Conservation (phyloP, 2,329 filamentous ascomycete genomes). For the Allantophomopsis lycopodina region DNA sequence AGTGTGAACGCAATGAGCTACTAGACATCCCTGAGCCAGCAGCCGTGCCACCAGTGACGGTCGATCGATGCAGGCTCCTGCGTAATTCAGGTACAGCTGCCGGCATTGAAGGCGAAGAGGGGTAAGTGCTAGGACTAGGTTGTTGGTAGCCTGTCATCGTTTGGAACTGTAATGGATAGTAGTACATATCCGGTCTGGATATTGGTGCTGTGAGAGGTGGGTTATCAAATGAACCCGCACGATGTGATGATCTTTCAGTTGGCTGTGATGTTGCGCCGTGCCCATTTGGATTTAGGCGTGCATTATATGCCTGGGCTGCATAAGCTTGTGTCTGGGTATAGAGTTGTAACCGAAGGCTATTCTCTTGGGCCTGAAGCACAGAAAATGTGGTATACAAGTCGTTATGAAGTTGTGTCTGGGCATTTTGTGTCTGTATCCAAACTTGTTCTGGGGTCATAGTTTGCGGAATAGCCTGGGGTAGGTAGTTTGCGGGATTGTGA, state of each 20-base stretch:
- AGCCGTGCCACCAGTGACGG: slow-evolving; percentile 32
- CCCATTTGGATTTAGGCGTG: slow-evolving; percentile 17
- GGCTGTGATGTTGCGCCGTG: slow-evolving; percentile 20
- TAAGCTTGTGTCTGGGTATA: slow-evolving; percentile 31
- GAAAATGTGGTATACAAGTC: slow-evolving; percentile 21
- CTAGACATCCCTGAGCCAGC: slow-evolving; percentile 26
- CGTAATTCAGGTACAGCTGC: slow-evolving; percentile 35
- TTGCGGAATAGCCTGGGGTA: slow-evolving; percentile 7
- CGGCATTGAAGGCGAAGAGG: slow-evolving; percentile 38
- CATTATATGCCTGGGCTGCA: slow-evolving; percentile 25
- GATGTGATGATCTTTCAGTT: slow-evolving; percentile 30
- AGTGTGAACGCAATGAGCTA: slow-evolving; percentile 49
- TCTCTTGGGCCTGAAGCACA: slow-evolving; percentile 27
- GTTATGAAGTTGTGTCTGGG: slow-evolving; percentile 20
- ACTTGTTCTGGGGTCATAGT: slow-evolving; percentile 15
- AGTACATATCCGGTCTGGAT: slow-evolving; percentile 37
- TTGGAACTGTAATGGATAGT: slow-evolving; percentile 29
- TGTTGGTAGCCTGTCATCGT: slow-evolving; percentile 31
- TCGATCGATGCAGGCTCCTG: slow-evolving; percentile 40
- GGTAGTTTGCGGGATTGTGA: slow-evolving; percentile 8
- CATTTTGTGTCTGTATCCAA: slow-evolving; percentile 17
- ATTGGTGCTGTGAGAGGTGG: slow-evolving; percentile 43
- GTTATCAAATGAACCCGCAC: slow-evolving; percentile 51
- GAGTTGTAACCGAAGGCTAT: slow-evolving; percentile 29
- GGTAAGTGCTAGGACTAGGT: slow-evolving; percentile 36